Evolutionary conservation across 306 rosid genomes (phyloP).

Genomic region (Citrullus colocynthis): DNA sequence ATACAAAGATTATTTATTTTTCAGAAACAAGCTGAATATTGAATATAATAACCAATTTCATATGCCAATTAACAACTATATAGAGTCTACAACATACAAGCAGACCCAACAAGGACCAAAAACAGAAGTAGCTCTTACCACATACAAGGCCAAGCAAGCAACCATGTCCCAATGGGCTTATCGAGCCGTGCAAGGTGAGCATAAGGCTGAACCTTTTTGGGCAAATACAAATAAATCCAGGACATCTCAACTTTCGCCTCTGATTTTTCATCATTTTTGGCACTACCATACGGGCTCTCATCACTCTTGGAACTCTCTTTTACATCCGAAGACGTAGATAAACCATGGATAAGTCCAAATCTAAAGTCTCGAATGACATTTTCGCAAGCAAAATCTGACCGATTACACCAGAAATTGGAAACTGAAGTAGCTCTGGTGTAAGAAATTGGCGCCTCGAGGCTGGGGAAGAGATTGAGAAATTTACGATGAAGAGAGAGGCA

Average conservation of each 20-base stretch:
- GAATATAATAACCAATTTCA: not conserved
- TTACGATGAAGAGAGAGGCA: not conserved
- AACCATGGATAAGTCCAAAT: slow-evolving; percentile 22
- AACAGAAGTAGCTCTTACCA: slow-evolving; percentile 34
- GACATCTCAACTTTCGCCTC: slow-evolving; percentile 14
- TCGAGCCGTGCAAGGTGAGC: slow-evolving; percentile 89
- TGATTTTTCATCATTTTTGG: slow-evolving; percentile 6
- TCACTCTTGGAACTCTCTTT: slow-evolving; percentile 20
- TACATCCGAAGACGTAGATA: slow-evolving; percentile 36
- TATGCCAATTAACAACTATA: not conserved
- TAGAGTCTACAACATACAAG: not conserved
- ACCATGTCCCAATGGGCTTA: slow-evolving; percentile 91
- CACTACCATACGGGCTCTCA: slow-evolving; percentile 13
- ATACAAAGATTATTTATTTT: not conserved
- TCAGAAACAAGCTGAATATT: not conserved
- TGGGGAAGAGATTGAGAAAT: not conserved
- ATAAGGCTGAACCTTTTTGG: slow-evolving; percentile 49
- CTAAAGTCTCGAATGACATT: slow-evolving; percentile 12
- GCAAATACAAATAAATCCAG: slow-evolving; percentile 67
- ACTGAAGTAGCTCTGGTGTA: not conserved
- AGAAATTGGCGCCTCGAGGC: not conserved
- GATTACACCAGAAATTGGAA: not conserved
- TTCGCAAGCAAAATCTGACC: not conserved
- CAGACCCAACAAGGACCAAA: not conserved
- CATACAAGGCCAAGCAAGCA: slow-evolving; percentile 91